Evolutionary conservation across 1,284 basidiomycete species (phyloP), one percentile per base, ranked within the genome.

Genomic region (Sphaerobolus stellatus): DNA sequence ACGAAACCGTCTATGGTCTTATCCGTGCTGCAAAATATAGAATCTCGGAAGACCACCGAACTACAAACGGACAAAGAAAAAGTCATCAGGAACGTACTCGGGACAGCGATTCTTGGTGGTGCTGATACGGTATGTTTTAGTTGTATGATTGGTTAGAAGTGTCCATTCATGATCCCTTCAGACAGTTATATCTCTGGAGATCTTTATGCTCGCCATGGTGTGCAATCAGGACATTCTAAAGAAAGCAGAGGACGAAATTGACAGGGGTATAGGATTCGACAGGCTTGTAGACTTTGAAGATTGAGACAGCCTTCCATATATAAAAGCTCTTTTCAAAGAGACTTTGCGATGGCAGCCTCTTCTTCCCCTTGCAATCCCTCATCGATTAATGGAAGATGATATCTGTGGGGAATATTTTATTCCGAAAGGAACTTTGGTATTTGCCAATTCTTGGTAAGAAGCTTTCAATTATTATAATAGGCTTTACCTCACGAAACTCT

Each of bases 311-410:
- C 24, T 43, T 24, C 22, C 49, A 13, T 47, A 47, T 29, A 22
- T 46, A 28, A 4, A 47, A 8, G n/a, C 27, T 13, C n/a, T 47
- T 29, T 25, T 9, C 28, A 77, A 78, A 60, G 78, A 80, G 58
- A 71, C 77, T n/a, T 67, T 78, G 41, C 72, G 79, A 46, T 82
- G 79, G 78, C 75, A 74, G 56, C 78, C 80, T 20, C 75, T 76
- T 25, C 72, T 76, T 24, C 79, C 79, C 11, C 28, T 64, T 13
- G 63, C 56, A 3, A 46, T 70, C 3, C 68, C 70, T 6, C 73
- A 74, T 56, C 50, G 56, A 28, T 52, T 62, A 5, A 62, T 53
- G 2, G 47, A 58, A 18, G 71, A 71, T 14, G 71, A 74, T 53
- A 57, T 62, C 2, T 73, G 69, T 52, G 63, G 63, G 16, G 70